phyloP scores from a whole-genome alignment of 768 basidiomycete species.

The Phanerochaete sordida region DNA sequence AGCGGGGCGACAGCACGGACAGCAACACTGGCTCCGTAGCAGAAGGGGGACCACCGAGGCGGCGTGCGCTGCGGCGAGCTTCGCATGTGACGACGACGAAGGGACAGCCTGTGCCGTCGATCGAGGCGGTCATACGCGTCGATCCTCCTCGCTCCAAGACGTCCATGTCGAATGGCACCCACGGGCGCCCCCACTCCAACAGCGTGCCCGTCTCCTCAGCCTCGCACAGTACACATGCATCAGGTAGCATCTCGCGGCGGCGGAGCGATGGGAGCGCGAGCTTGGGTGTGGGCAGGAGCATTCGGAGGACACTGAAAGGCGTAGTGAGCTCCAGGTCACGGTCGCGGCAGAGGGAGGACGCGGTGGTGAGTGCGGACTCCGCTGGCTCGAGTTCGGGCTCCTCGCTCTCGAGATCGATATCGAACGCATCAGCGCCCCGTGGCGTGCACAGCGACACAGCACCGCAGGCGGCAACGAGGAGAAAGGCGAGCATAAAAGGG shows the following conservation, averaged over 20 bases:
- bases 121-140: constrained; percentile 2
- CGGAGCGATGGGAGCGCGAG: constrained; percentile 10
- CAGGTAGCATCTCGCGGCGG: neutral
- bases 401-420: constrained; percentile 9
- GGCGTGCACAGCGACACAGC: neutral
- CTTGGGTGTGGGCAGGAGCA: constrained; percentile 3
- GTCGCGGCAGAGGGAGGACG: neutral
- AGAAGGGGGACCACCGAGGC: neutral
- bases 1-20: neutral
- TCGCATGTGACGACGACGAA: constrained; percentile 16
- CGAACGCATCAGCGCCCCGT: neutral
- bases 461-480: neutral
- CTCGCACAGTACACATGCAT: neutral
- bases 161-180: neutral
- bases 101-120: constrained; percentile 12
- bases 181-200: constrained; percentile 9
- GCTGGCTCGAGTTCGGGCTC: no score
- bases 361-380: no score
- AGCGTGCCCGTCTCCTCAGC: constrained; percentile 5
- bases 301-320: constrained; percentile 7
- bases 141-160: neutral
- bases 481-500: neutral
- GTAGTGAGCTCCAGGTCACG: neutral
- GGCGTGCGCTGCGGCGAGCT: constrained; percentile 15
- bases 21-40: neutral